phyloP scores from a whole-genome alignment of 108 stramenopile genomes.

The Aurantiochytrium sp. region DNA sequence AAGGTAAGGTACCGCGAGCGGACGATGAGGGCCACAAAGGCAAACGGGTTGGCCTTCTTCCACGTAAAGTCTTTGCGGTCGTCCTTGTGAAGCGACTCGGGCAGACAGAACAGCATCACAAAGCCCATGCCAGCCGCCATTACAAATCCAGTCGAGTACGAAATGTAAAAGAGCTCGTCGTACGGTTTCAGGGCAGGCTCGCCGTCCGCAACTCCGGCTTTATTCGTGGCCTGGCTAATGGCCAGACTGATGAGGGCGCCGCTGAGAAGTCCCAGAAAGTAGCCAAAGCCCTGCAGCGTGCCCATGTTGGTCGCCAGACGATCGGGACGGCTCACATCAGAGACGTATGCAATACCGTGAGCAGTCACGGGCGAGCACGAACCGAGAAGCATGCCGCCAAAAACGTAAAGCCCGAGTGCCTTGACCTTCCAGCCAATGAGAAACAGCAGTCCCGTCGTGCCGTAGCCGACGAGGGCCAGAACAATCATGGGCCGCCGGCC shows the following conservation, averaged over 20 bases:
- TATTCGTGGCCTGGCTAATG: background rate
- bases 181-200: background rate
- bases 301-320: background rate
- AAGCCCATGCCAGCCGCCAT: background rate
- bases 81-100: background rate
- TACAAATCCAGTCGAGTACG: background rate
- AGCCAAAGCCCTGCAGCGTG: background rate
- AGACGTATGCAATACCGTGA: background rate
- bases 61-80: background rate
- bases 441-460: background rate
- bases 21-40: background rate
- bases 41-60: slow-evolving; percentile 8
- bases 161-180: background rate
- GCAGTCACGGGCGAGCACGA: background rate
- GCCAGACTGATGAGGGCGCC: background rate
- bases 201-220: background rate
- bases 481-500: background rate
- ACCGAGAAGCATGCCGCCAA: background rate
- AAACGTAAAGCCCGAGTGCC: background rate
- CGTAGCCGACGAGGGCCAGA: background rate
- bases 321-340: background rate
- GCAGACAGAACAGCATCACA: background rate
- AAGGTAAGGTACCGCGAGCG: background rate
- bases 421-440: background rate
- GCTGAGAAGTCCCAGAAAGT: background rate